A percentile compares a stretch with the other conserved stretches of the same genome.
These are phyloP conservation scores for Aspergillus ruber DNA, from an alignment of 2,329 filamentous ascomycete genomes.

Conservation along the genomic window DNA sequence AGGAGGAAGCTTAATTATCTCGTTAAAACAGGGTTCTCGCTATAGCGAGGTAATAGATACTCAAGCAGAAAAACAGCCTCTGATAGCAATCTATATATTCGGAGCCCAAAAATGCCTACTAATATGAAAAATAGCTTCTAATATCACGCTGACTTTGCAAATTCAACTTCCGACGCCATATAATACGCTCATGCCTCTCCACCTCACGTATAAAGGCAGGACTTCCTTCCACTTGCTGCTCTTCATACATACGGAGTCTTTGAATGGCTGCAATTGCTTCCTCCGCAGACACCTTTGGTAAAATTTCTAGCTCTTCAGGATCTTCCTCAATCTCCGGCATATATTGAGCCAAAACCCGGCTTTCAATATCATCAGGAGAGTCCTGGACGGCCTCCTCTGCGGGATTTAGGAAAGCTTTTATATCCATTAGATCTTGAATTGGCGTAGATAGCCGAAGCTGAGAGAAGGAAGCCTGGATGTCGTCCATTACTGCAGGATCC, in stretches of 20 bases:
- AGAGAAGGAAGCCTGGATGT: slow-evolving; percentile 1
- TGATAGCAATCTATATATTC: background rate
- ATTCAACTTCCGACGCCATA: background rate
- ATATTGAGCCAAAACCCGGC: background rate
- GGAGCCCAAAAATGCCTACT: background rate
- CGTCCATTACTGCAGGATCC: background rate
- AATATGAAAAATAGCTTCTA: background rate
- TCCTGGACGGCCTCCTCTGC: slow-evolving; percentile 7
- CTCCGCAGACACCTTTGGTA: background rate
- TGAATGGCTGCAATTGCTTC: background rate
- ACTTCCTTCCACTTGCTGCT: background rate
- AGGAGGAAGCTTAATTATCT: too few relatives aligned
- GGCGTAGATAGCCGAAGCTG: slow-evolving; percentile 1
- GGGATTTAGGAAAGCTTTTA: slow-evolving; percentile 1
- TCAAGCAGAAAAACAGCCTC: background rate
- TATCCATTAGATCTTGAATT: slow-evolving; percentile 3
- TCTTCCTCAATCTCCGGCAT: background rate
- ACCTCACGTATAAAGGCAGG: background rate
- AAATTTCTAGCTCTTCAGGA: background rate
- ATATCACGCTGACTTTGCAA: background rate
- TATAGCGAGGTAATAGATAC: background rate
- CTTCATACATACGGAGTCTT: background rate
- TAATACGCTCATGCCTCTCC: background rate
- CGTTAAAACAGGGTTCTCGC: too few relatives aligned
- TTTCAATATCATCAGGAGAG: slow-evolving; percentile 2